Conservation (phyloP, 768 basidiomycete genomes). For the Podaxis sp. region DNA sequence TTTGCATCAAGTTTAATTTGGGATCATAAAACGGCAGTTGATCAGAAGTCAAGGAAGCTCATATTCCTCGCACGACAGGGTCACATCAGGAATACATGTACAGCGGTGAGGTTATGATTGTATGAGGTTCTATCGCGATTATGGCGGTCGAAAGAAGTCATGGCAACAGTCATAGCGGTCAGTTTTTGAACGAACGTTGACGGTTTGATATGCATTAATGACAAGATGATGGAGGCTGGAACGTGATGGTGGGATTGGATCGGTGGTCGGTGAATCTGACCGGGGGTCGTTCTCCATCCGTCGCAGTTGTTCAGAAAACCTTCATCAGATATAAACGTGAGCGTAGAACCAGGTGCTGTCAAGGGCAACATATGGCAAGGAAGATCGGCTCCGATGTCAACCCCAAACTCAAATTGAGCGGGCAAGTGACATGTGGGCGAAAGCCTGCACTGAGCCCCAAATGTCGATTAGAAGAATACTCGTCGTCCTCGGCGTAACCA, state of each 20-base stretch:
- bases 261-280: constrained; percentile 6
- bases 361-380: background rate
- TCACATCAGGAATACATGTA: background rate
- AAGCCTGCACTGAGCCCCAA: background rate
- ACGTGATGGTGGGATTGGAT: constrained; percentile 13
- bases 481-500: background rate
- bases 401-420: background rate
- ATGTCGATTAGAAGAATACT: background rate
- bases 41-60: constrained; percentile 1
- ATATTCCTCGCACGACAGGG: background rate
- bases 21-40: background rate
- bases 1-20: background rate
- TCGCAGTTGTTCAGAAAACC: background rate
- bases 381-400: background rate
- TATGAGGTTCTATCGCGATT: background rate
- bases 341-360: background rate
- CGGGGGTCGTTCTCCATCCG: background rate
- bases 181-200: background rate
- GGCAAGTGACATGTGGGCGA: too few relatives aligned
- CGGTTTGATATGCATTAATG: background rate
- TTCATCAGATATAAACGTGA: background rate
- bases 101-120: background rate
- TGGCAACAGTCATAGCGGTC: background rate
- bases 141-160: background rate
- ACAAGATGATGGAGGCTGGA: background rate